Percentiles rank a stretch among this genome's conserved stretches.
Conservation (phyloP, 2,329 filamentous ascomycete species). For the Ciborinia camelliae region DNA sequence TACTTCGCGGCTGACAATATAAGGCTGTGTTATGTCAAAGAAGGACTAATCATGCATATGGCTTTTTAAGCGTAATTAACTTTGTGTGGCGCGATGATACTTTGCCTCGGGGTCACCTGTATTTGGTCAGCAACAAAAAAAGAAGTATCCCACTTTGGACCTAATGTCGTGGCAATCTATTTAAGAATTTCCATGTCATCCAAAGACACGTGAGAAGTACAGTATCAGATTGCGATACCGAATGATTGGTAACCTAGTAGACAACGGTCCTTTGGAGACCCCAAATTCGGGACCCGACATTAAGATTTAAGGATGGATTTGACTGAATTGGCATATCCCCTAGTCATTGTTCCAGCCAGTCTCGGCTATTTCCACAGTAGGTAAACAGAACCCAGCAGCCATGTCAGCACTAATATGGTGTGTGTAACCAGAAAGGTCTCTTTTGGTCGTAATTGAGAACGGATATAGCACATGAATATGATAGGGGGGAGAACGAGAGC, state of each 20-base stretch:
- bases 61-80: constrained; percentile 8
- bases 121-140: not conserved
- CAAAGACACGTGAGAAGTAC: not conserved
- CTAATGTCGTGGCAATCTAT: not conserved
- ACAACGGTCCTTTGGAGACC: no score
- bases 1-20: constrained; percentile 10
- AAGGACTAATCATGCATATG: not conserved
- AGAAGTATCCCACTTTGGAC: not conserved
- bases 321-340: not conserved
- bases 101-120: not conserved
- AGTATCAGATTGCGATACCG: not conserved
- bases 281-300: no score
- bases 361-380: not conserved
- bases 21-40: not conserved
- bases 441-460: not conserved
- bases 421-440: not conserved
- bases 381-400: not conserved
- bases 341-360: not conserved
- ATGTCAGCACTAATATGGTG: not conserved
- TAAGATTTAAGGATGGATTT: not conserved
- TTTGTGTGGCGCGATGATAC: not conserved
- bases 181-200: not conserved
- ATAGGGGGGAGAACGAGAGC: not conserved
- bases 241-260: no score
- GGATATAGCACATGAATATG: not conserved